Conservation (phyloP, 2,329 filamentous ascomycete species). For the Cladosporium sp. region DNA sequence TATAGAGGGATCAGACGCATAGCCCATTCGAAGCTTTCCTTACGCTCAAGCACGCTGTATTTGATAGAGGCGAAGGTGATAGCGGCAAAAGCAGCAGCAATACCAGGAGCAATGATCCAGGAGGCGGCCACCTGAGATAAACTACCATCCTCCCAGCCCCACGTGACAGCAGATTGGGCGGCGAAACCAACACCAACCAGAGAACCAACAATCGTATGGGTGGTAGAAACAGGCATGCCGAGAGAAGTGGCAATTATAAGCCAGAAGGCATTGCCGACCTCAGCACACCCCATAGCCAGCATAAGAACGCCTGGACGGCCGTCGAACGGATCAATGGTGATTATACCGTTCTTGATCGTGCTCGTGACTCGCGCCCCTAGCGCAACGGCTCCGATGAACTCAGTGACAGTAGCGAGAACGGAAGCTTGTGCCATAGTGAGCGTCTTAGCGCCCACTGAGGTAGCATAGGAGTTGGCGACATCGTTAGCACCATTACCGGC, state of each 20-base stretch:
- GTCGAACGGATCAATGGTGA: slow-evolving; percentile 45
- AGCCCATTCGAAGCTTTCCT: slow-evolving; percentile 45
- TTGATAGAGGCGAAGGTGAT: slow-evolving; percentile 46
- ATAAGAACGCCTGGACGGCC: slow-evolving; percentile 50
- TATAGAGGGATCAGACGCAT: slow-evolving; percentile 46
- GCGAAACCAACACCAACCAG: slow-evolving; percentile 47
- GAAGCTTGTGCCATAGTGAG: slow-evolving; percentile 49
- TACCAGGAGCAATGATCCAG: slow-evolving; percentile 41
- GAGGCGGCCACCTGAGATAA: slow-evolving; percentile 36
- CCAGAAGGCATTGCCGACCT: slow-evolving; percentile 46
- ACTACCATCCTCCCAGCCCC: slow-evolving; percentile 37
- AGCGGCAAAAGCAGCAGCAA: slow-evolving; percentile 44
- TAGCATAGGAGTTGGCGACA: slow-evolving; percentile 52
- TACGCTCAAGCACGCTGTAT: slow-evolving; percentile 44
- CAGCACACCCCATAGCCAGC: slow-evolving; percentile 35
- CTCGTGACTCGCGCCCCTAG: slow-evolving; percentile 51
- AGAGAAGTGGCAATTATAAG: slow-evolving; percentile 51
- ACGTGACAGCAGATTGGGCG: slow-evolving; percentile 27
- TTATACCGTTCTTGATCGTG: slow-evolving; percentile 58
- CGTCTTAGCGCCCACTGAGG: slow-evolving; percentile 47
- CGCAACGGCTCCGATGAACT: slow-evolving; percentile 49
- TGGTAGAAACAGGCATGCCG: slow-evolving; percentile 56
- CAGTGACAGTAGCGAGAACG: slow-evolving; percentile 44
- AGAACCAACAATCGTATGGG: slow-evolving; percentile 46
- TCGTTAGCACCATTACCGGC: slow-evolving; percentile 59